Conservation (phyloP, 139 green algal species). For the Raphidocelis subcapitata region DNA sequence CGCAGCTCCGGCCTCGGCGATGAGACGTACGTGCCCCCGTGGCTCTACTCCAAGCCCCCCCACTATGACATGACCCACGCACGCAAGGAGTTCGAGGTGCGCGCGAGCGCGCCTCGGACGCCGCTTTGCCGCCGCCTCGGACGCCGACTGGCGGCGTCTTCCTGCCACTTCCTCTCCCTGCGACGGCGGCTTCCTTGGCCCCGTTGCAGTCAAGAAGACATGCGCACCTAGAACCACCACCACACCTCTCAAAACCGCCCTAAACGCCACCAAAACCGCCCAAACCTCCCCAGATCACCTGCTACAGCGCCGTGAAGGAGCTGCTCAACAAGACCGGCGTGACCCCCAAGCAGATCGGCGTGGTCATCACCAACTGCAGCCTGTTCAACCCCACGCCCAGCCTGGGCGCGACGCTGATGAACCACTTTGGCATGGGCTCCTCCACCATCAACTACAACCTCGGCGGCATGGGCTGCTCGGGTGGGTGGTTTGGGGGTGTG, state of each 20-base stretch:
- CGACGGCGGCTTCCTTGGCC: too few relatives aligned
- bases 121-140: too few relatives aligned
- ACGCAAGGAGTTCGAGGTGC: conserved; percentile 86
- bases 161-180: too few relatives aligned
- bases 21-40: conserved; percentile 72
- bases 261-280: too few relatives aligned
- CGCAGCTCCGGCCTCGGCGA: conserved; percentile 83
- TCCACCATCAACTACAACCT: conserved; percentile 95
- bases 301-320: conserved; percentile 64
- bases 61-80: conserved; percentile 70
- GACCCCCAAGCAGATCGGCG: conserved; percentile 78
- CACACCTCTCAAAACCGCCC: too few relatives aligned
- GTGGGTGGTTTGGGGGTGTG: conserved; percentile 31
- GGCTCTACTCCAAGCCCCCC: conserved; percentile 39
- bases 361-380: conserved; percentile 96
- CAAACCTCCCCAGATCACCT: conserved; percentile 22
- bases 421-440: conserved; percentile 89
- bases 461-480: conserved; percentile 91
- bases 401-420: conserved; percentile 93
- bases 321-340: conserved; percentile 65
- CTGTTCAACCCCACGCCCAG: conserved; percentile 97
- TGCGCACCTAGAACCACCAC: too few relatives aligned
- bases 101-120: too few relatives aligned
- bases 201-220: too few relatives aligned
- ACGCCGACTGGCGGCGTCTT: too few relatives aligned